Evolutionary conservation across 2,329 filamentous ascomycete genomes (phyloP).

Genomic region (Epichloe aotearoae): DNA sequence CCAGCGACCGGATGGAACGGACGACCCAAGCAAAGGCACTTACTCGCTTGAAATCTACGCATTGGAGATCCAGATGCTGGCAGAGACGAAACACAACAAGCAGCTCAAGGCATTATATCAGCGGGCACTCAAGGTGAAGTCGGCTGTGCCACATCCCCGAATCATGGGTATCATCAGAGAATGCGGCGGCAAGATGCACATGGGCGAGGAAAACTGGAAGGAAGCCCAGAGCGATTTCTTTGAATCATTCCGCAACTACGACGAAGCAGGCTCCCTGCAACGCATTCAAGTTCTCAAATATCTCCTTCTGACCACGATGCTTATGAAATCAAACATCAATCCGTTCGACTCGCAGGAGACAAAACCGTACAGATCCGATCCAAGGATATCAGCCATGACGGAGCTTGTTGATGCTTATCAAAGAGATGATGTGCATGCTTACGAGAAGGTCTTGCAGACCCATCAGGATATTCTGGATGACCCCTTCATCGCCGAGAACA

Average conservation of each 20-base stretch:
- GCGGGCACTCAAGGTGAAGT: constrained; percentile 78
- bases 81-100: constrained; percentile 94
- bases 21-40: constrained; percentile 91
- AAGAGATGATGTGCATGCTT: constrained; percentile 82
- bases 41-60: constrained; percentile 94
- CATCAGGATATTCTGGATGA: constrained; percentile 85
- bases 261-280: constrained; percentile 91
- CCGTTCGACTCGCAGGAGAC: constrained; percentile 98
- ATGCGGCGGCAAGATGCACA: constrained; percentile 99
- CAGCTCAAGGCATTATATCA: constrained; percentile 88
- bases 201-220: constrained; percentile 99
- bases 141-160: constrained; percentile 95
- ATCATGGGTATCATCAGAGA: constrained; percentile 99
- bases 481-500: constrained; percentile 95
- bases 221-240: constrained; percentile 96
- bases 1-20: constrained; percentile 71
- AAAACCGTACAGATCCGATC: constrained; percentile 93
- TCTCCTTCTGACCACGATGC: constrained; percentile 88
- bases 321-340: constrained; percentile 97
- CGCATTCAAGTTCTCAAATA: constrained; percentile 97
- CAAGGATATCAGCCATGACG: constrained; percentile 92
- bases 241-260: constrained; percentile 97
- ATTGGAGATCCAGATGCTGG: constrained; percentile 97
- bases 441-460: constrained; percentile 74
- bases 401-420: constrained; percentile 95